Base-by-base conservation (phyloP, 148 eudicot species). In the Heliamphora exappendiculata region DNA sequence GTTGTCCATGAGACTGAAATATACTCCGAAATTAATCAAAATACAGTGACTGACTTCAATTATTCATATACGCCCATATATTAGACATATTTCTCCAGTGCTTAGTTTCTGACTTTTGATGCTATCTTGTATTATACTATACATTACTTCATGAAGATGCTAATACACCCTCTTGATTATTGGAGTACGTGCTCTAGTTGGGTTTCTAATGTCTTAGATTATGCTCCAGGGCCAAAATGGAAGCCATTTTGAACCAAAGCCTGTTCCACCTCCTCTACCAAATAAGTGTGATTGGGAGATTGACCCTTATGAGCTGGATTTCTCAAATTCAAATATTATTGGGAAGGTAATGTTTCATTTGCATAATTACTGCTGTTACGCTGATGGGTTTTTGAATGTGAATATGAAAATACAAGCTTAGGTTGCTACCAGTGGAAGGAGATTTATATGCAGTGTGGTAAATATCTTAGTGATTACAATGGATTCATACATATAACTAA, bases 201-300 rank as follows among this genome's bases (percentile, higher is more conserved):
- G 31, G 76, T 73, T 78, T 85, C 73, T 69, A 6, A 68, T 53
- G 58, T 31, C 26, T 8, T 16, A 45, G 75, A 34, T 63, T 37
- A 49, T 85, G 71, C 74, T 86, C 82, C 88, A 95, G 99, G 99
- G 99, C 74, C 98, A 94, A 82, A 89, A 82, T 85, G 98, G 98
- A 70, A 94, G 97, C 85, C 98, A 94, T 84, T 94, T 94, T 84
- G 97, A 92, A 77, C 97, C 89, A 76, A 89, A 88, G 78, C 89
- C 91, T 78, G 96, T 92, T 79, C 86, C 90, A 57, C 98, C 98
- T 42, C 98, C 98, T 81, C 81, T 86, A 70, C 90, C 98, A 75
- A 90, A 91, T 37, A 92, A 92, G 81, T 92, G 96, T 77, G 97
- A 94, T 78, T 94, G 98, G 98, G 98, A 94, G 82, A 91, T 94